A percentile compares a stretch with the other conserved stretches of the same genome.
Evolutionary conservation across 257 asterid species (phyloP).

Genomic region (Prunella vulgaris): DNA sequence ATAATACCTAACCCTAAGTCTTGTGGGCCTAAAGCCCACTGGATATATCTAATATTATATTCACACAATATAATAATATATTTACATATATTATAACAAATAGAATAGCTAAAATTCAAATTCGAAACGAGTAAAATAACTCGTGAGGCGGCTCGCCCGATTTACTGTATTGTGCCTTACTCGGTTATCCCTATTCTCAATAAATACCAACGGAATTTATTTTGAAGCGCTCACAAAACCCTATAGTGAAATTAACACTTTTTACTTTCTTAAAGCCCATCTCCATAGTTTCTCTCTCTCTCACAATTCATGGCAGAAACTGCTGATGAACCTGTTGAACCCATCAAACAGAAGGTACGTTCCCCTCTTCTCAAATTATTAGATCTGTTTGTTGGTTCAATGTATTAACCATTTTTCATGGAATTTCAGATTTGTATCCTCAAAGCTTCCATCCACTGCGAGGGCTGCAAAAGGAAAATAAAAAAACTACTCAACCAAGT

Average conservation of each 20-base stretch:
- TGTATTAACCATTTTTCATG: neutral
- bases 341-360: conserved; percentile 38
- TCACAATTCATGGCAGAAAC: conserved; percentile 38
- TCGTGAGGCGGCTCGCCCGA: no score
- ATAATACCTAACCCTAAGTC: no score
- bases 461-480: conserved; percentile 69
- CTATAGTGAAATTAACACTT: neutral
- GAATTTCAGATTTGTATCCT: conserved; percentile 42
- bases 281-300: conserved; percentile 14
- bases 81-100: no score
- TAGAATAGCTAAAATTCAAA: no score
- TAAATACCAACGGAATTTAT: no score
- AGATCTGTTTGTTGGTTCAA: neutral
- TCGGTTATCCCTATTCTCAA: no score
- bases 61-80: no score
- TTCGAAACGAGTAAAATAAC: no score
- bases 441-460: conserved; percentile 70
- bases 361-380: neutral
- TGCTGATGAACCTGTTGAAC: conserved; percentile 24
- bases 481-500: conserved; percentile 49
- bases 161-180: no score
- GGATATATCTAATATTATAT: no score
- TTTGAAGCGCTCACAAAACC: no score
- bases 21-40: no score
- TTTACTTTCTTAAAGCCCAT: neutral